A percentile compares a stretch with the other conserved stretches of the same genome.
phyloP scores from a whole-genome alignment of 805 yeast species.

The Starmera pachycereana region DNA sequence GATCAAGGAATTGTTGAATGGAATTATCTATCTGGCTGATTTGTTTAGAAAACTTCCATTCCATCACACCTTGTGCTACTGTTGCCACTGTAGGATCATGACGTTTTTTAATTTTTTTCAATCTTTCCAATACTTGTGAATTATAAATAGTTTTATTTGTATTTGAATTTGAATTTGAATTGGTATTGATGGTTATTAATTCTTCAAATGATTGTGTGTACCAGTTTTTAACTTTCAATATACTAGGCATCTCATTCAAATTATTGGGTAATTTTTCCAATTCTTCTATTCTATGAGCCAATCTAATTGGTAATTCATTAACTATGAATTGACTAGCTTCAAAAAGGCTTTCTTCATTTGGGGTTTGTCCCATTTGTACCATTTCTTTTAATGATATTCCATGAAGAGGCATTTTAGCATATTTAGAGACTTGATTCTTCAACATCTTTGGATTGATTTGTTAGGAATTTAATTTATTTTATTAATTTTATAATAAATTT shows the following conservation, averaged over 20 bases:
- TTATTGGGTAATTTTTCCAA: constrained; percentile 73
- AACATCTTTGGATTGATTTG: too few relatives aligned
- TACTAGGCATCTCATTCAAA: constrained; percentile 61
- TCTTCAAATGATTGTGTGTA: constrained; percentile 86
- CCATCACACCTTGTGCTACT: constrained; percentile 84
- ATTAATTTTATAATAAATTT: too few relatives aligned
- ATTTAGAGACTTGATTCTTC: constrained; percentile 22
- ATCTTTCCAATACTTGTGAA: constrained; percentile 30
- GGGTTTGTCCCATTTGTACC: constrained; percentile 83
- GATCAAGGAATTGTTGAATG: constrained; percentile 72
- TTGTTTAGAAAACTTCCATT: constrained; percentile 57
- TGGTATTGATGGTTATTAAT: constrained; percentile 31
- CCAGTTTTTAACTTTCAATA: constrained; percentile 74
- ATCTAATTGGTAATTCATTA: constrained; percentile 77
- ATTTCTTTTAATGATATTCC: constrained; percentile 78
- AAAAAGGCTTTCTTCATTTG: constrained; percentile 69
- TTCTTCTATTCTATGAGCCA: constrained; percentile 80
- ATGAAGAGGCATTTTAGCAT: constrained; percentile 70
- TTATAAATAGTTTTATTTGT: constrained; percentile 54
- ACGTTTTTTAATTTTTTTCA: constrained; percentile 64
- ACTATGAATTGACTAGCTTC: constrained; percentile 78
- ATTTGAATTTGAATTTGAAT: too few relatives aligned
- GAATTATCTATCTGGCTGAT: constrained; percentile 52
- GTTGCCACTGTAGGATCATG: constrained; percentile 93
- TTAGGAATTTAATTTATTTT: too few relatives aligned